phyloP scores from a whole-genome alignment of 768 basidiomycete genomes.

The Leccinum incarnatum region DNA sequence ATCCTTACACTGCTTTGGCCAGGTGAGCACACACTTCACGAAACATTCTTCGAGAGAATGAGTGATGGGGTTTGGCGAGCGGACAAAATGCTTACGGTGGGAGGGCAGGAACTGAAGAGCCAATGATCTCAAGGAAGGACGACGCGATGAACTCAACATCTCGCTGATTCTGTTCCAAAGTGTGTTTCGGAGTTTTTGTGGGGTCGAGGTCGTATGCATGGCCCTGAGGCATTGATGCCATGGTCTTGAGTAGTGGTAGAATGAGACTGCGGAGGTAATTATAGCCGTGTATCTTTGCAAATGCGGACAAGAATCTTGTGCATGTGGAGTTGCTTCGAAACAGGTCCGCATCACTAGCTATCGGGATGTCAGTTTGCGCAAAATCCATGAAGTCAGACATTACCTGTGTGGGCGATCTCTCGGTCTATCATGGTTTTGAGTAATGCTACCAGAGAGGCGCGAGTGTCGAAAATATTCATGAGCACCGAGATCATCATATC shows the following conservation, averaged over 20 bases:
- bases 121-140: slow-evolving; percentile 72
- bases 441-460: slow-evolving; percentile 64
- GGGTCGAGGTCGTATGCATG: slow-evolving; percentile 81
- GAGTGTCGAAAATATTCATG: slow-evolving; percentile 82
- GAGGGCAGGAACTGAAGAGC: slow-evolving; percentile 63
- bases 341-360: slow-evolving; percentile 76
- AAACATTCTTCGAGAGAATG: slow-evolving; percentile 59
- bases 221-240: slow-evolving; percentile 69
- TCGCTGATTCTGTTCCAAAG: slow-evolving; percentile 62
- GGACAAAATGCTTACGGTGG: slow-evolving; percentile 58
- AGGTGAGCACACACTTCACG: slow-evolving; percentile 87
- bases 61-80: background rate
- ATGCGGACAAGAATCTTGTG: slow-evolving; percentile 81
- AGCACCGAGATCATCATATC: slow-evolving; percentile 85
- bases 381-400: slow-evolving; percentile 6
- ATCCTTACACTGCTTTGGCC: slow-evolving; percentile 67
- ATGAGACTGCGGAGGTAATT: slow-evolving; percentile 83
- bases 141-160: slow-evolving; percentile 73
- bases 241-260: slow-evolving; percentile 70
- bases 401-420: slow-evolving; percentile 79
- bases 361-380: slow-evolving; percentile 3
- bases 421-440: slow-evolving; percentile 83
- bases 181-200: slow-evolving; percentile 51
- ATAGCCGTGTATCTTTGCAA: slow-evolving; percentile 89
- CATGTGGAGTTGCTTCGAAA: slow-evolving; percentile 89